Percentiles rank a stretch among this genome's conserved stretches.
phyloP scores from a whole-genome alignment of 2,329 filamentous ascomycete species.

The Pseudogymnoascus sp. region DNA sequence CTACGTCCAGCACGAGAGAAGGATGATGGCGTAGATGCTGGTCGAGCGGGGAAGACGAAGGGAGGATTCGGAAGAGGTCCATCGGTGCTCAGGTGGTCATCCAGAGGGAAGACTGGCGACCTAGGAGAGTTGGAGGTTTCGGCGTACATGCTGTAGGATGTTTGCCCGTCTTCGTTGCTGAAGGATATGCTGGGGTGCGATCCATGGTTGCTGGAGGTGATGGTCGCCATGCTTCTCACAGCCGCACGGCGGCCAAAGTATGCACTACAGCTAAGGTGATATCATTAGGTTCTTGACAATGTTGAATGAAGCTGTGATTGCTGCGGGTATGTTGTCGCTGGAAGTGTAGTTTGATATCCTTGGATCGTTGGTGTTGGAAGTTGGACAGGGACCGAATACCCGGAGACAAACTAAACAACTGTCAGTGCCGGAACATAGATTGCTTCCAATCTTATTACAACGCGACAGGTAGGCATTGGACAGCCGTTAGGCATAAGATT shows the following conservation, averaged over 20 bases:
- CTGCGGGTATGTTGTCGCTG: background rate
- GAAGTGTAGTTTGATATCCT: slow-evolving; percentile 1
- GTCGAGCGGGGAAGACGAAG: slow-evolving; percentile 52
- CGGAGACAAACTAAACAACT: slow-evolving; percentile 3
- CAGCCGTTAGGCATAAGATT: background rate
- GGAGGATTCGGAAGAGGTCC: slow-evolving; percentile 50
- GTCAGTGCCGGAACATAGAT: slow-evolving; percentile 7
- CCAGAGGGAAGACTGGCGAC: slow-evolving; percentile 8
- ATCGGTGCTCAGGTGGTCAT: background rate
- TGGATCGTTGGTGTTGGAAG: slow-evolving; percentile 1
- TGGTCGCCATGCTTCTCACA: slow-evolving; percentile 11
- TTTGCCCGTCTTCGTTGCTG: slow-evolving; percentile 4
- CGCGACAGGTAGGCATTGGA: background rate
- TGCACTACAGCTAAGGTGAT: slow-evolving; percentile 8
- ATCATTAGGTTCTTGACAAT: slow-evolving; percentile 10
- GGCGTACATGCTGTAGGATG: slow-evolving; percentile 5
- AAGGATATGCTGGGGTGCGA: slow-evolving; percentile 11
- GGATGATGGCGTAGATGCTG: slow-evolving; percentile 39
- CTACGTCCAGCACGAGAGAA: slow-evolving; percentile 42
- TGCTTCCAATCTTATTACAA: background rate
- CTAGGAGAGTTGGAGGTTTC: slow-evolving; percentile 5
- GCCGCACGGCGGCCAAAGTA: slow-evolving; percentile 12
- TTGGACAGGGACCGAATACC: slow-evolving; percentile 3
- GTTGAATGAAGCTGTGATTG: background rate
- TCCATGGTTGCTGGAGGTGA: slow-evolving; percentile 11